A percentile compares a stretch with the other conserved stretches of the same genome.
Conservation (phyloP, 495 filamentous ascomycete species). For the Astrocystis sublimbata region DNA sequence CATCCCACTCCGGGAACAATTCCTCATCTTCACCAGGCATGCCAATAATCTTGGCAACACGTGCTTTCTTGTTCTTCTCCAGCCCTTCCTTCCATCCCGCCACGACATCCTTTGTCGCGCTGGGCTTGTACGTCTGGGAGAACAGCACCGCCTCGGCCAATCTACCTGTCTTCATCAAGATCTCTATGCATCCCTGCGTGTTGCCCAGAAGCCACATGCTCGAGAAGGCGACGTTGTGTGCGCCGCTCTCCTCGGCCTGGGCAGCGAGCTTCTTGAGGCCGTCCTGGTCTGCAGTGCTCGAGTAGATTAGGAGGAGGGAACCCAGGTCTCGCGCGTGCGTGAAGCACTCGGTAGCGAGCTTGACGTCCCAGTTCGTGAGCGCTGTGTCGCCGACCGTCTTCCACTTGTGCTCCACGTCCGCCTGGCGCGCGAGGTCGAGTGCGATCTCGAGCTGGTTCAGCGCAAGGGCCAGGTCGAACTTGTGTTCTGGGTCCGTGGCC, state of each 20-base stretch:
- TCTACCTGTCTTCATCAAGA: conserved; percentile 75
- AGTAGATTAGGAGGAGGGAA: conserved; percentile 82
- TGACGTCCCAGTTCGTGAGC: conserved; percentile 79
- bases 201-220: conserved; percentile 87
- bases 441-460: conserved; percentile 84
- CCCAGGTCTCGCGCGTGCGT: conserved; percentile 84
- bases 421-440: conserved; percentile 75
- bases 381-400: conserved; percentile 94
- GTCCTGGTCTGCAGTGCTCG: conserved; percentile 71
- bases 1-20: conserved; percentile 94
- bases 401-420: conserved; percentile 95
- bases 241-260: conserved; percentile 72
- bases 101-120: conserved; percentile 66
- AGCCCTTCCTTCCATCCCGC: conserved; percentile 76
- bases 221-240: conserved; percentile 90
- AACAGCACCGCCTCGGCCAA: conserved; percentile 86
- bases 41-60: conserved; percentile 78
- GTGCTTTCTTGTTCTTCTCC: conserved; percentile 78
- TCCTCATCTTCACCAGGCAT: conserved; percentile 87
- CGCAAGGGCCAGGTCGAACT: conserved; percentile 87
- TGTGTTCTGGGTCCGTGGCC: conserved; percentile 94
- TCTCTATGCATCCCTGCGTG: conserved; percentile 75
- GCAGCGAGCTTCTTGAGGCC: conserved; percentile 70
- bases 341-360: conserved; percentile 91
- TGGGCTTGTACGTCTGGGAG: conserved; percentile 91